phyloP scores from a whole-genome alignment of 768 basidiomycete species.

The Boletus sp. region DNA sequence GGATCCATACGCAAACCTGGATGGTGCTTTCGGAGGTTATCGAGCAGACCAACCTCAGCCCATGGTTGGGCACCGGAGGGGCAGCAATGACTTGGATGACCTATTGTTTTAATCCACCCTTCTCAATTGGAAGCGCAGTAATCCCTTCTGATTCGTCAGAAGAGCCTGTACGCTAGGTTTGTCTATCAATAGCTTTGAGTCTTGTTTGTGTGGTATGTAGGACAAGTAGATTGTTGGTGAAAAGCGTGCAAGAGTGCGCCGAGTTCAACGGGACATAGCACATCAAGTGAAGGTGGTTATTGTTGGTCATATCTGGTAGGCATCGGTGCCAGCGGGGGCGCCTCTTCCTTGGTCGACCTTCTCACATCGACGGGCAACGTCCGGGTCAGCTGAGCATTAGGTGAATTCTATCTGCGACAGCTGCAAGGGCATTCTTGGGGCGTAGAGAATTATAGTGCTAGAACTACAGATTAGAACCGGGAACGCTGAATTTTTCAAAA shows the following conservation, averaged over 20 bases:
- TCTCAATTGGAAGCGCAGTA: background rate
- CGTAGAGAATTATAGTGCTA: constrained; percentile 90
- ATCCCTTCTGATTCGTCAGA: background rate
- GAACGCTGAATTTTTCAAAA: background rate
- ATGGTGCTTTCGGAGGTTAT: constrained; percentile 72
- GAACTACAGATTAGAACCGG: constrained; percentile 4
- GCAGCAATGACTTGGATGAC: constrained; percentile 59
- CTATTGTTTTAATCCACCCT: constrained; percentile 50
- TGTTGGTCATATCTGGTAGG: background rate
- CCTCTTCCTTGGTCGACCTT: background rate
- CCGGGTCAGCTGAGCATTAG: constrained; percentile 26
- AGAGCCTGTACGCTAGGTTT: constrained; percentile 2
- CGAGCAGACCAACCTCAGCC: constrained; percentile 71
- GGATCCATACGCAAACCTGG: constrained; percentile 86
- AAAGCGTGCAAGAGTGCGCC: background rate
- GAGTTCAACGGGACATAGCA: background rate
- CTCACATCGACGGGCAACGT: background rate
- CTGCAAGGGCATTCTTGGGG: constrained; percentile 41
- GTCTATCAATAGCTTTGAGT: background rate
- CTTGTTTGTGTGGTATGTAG: constrained; percentile 12
- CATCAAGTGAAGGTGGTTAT: background rate
- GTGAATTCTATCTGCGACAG: constrained; percentile 33
- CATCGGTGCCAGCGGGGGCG: background rate
- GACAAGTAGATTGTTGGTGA: background rate
- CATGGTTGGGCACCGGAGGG: constrained; percentile 41